phyloP scores from a whole-genome alignment of 495 filamentous ascomycete species.

The Podospora comata region DNA sequence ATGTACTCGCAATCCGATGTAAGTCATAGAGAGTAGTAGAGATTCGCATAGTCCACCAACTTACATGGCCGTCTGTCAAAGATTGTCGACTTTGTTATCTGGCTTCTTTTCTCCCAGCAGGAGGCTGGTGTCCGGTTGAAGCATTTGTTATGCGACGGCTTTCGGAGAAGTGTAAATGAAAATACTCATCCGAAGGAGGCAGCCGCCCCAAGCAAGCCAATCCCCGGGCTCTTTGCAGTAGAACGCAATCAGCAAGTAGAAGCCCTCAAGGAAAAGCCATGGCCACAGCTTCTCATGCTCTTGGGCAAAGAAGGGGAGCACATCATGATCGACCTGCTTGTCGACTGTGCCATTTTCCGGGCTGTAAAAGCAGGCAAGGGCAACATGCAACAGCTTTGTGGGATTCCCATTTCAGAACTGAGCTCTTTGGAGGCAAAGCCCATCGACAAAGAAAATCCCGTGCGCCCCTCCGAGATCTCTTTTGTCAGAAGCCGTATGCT shows the following conservation, averaged over 20 bases:
- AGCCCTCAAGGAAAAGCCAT: constrained; percentile 64
- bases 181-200: constrained; percentile 13
- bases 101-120: constrained; percentile 64
- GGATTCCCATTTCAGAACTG: constrained; percentile 48
- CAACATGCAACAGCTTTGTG: constrained; percentile 76
- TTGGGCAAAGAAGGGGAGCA: constrained; percentile 74
- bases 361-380: constrained; percentile 54
- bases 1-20: constrained; percentile 60
- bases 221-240: constrained; percentile 52
- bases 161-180: constrained; percentile 43
- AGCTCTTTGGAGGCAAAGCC: constrained; percentile 24
- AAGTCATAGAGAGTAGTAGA: constrained; percentile 18
- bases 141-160: constrained; percentile 79
- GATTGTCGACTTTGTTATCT: constrained; percentile 83
- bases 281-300: constrained; percentile 67
- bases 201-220: constrained; percentile 2
- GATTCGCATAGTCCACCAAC: neutral
- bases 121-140: constrained; percentile 51
- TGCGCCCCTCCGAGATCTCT: constrained; percentile 57
- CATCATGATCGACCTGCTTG: constrained; percentile 75
- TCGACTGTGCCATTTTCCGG: constrained; percentile 75
- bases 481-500: constrained; percentile 85
- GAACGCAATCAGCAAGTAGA: constrained; percentile 69
- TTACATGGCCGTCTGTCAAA: constrained; percentile 35
- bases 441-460: constrained; percentile 15